Evolutionary conservation across 2,329 filamentous ascomycete species (phyloP).

Genomic region (Aspergillus ochraceoroseus): DNA sequence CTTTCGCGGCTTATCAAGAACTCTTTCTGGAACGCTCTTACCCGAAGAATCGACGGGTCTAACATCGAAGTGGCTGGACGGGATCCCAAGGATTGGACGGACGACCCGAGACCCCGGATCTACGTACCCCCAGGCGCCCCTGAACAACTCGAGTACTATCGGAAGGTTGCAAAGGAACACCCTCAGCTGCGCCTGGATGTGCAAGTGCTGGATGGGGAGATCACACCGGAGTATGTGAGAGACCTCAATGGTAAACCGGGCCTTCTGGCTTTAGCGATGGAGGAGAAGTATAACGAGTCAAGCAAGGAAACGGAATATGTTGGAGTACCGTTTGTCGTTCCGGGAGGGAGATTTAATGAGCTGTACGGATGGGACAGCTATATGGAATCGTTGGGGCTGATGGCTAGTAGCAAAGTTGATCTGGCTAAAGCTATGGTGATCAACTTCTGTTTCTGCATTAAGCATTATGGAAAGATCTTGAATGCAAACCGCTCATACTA

Average conservation of each 20-base stretch:
- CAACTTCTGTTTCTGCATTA: constrained; percentile 97
- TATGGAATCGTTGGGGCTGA: constrained; percentile 88
- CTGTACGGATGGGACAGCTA: constrained; percentile 99
- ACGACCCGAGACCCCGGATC: constrained; percentile 80
- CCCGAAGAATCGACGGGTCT: constrained; percentile 80
- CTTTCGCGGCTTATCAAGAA: constrained; percentile 80
- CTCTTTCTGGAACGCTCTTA: constrained; percentile 89
- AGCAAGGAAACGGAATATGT: constrained; percentile 66
- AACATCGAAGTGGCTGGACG: constrained; percentile 72
- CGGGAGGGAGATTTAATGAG: constrained; percentile 95
- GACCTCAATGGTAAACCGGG: constrained; percentile 84
- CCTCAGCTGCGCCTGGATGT: constrained; percentile 88
- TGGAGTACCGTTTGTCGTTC: constrained; percentile 93
- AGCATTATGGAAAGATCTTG: constrained; percentile 96
- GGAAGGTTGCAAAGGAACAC: constrained; percentile 66
- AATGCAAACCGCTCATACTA: constrained; percentile 98
- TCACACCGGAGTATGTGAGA: constrained; percentile 74
- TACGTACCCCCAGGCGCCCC: constrained; percentile 82
- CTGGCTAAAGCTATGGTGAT: constrained; percentile 89
- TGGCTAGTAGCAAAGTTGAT: constrained; percentile 78
- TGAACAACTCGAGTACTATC: constrained; percentile 87
- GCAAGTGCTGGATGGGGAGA: constrained; percentile 63
- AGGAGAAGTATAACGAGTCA: constrained; percentile 62
- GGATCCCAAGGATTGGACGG: constrained; percentile 95
- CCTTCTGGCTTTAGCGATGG: constrained; percentile 83